These are phyloP conservation scores for Bryoglossum gracile DNA, from an alignment of 495 filamentous ascomycete species.

Conservation along the genomic window DNA sequence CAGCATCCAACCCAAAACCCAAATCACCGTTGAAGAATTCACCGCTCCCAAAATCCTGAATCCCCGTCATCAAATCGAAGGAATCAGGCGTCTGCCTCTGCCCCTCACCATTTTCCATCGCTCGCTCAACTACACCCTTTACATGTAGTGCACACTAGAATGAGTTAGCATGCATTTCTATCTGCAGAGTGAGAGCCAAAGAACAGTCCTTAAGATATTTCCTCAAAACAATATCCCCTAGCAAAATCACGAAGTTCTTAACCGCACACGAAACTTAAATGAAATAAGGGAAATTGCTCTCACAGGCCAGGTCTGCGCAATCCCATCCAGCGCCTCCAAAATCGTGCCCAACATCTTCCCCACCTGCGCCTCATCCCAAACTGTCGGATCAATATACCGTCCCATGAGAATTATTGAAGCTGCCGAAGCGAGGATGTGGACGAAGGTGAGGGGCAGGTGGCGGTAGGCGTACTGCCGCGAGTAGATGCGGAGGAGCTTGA, in stretches of 20 bases:
- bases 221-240: too few species aligned
- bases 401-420: constrained; percentile 29
- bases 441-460: constrained; percentile 28
- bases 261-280: too few species aligned
- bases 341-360: constrained; percentile 23
- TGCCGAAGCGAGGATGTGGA: constrained; percentile 29
- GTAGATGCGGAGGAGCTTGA: constrained; percentile 26
- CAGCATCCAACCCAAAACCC: constrained; percentile 4
- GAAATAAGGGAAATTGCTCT: too few species aligned
- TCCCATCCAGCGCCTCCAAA: constrained; percentile 26
- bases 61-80: constrained; percentile 15
- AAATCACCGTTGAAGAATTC: constrained; percentile 6
- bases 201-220: too few species aligned
- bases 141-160: constrained; percentile 22
- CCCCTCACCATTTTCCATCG: constrained; percentile 1
- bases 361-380: constrained; percentile 22
- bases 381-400: constrained; percentile 21
- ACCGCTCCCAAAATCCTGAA: constrained; percentile 1
- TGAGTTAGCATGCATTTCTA: too few species aligned
- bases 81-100: constrained; percentile 7
- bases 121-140: constrained; percentile 7
- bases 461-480: constrained; percentile 25
- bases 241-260: too few species aligned
- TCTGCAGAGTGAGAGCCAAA: too few species aligned
- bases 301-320: constrained; percentile 26